phyloP scores from a whole-genome alignment of 257 asterid genomes.

The Gentiana dahurica region DNA sequence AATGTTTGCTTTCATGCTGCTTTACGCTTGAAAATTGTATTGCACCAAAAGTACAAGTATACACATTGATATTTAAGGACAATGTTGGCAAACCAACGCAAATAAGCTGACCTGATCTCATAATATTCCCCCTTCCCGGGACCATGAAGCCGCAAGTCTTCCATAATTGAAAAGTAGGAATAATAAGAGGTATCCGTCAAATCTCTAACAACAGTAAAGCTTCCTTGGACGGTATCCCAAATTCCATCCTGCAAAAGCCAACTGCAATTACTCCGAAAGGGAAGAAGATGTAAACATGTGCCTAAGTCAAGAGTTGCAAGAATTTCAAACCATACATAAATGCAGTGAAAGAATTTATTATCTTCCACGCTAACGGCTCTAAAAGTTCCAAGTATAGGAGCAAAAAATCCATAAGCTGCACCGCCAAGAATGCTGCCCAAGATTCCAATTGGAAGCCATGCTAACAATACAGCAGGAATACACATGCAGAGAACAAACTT shows the following conservation, averaged over 20 bases:
- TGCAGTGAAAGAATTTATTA: slow-evolving; percentile 57
- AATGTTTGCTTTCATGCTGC: neutral
- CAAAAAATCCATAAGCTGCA: slow-evolving; percentile 72
- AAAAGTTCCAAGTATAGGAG: slow-evolving; percentile 72
- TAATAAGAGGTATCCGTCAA: slow-evolving; percentile 54
- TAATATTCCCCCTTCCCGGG: slow-evolving; percentile 52
- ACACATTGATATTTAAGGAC: slow-evolving; percentile 4
- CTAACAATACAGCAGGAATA: slow-evolving; percentile 27
- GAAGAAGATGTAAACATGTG: slow-evolving; percentile 1
- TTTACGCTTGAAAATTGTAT: neutral
- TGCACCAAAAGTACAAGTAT: neutral
- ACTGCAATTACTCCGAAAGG: slow-evolving; percentile 4
- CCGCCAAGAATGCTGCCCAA: slow-evolving; percentile 47
- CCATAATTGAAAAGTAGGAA: slow-evolving; percentile 74
- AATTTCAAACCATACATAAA: slow-evolving; percentile 36
- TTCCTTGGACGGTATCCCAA: slow-evolving; percentile 54
- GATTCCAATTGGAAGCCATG: slow-evolving; percentile 61
- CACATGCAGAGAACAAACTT: slow-evolving; percentile 49
- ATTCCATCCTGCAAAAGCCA: slow-evolving; percentile 70
- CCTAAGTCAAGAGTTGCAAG: neutral
- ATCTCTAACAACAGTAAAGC: slow-evolving; percentile 71
- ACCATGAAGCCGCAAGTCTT: slow-evolving; percentile 47
- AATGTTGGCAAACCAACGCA: slow-evolving; percentile 1
- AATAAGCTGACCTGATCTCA: slow-evolving; percentile 53
- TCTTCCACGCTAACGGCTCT: slow-evolving; percentile 70